These are phyloP conservation scores for Rubus idaeus DNA, from an alignment of 306 rosid species.

Conservation along the genomic window DNA sequence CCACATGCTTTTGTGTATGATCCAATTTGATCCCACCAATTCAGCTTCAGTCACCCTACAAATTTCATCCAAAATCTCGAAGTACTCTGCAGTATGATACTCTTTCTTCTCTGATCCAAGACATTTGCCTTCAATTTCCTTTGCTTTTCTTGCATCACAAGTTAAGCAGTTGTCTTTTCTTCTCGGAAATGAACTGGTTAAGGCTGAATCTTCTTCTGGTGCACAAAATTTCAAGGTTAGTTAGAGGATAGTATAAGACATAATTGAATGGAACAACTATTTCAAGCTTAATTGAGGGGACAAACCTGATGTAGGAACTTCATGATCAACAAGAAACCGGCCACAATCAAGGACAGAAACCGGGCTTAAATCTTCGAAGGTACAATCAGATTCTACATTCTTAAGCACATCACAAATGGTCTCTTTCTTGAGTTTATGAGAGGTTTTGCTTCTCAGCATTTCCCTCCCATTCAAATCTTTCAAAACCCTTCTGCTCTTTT, in stretches of 20 bases:
- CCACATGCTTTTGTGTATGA: slow-evolving; percentile 14
- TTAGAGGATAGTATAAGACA: background rate
- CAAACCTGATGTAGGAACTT: slow-evolving; percentile 57
- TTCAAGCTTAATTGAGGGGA: background rate
- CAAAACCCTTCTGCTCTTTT: slow-evolving; percentile 4
- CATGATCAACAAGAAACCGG: slow-evolving; percentile 37
- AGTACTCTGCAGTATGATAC: slow-evolving; percentile 21
- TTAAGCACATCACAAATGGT: slow-evolving; percentile 25
- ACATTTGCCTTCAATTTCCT: slow-evolving; percentile 28
- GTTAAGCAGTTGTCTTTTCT: slow-evolving; percentile 42
- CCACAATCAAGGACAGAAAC: slow-evolving; percentile 75
- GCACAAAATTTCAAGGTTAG: slow-evolving; percentile 1
- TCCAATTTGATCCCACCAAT: slow-evolving; percentile 41
- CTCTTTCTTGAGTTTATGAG: slow-evolving; percentile 29
- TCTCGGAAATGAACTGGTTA: slow-evolving; percentile 38
- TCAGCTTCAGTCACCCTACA: slow-evolving; percentile 56
- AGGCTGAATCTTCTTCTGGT: slow-evolving; percentile 38
- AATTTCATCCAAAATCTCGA: slow-evolving; percentile 45
- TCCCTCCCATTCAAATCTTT: slow-evolving; percentile 34
- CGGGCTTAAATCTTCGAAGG: slow-evolving; percentile 74
- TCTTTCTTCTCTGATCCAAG: slow-evolving; percentile 35
- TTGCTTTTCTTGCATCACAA: slow-evolving; percentile 35
- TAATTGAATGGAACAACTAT: background rate
- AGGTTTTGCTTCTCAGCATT: slow-evolving; percentile 32
- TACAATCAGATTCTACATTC: slow-evolving; percentile 40